Base-by-base conservation (phyloP, 352 stramenopile genomes). In the Chrysophaeum taylorii region DNA sequence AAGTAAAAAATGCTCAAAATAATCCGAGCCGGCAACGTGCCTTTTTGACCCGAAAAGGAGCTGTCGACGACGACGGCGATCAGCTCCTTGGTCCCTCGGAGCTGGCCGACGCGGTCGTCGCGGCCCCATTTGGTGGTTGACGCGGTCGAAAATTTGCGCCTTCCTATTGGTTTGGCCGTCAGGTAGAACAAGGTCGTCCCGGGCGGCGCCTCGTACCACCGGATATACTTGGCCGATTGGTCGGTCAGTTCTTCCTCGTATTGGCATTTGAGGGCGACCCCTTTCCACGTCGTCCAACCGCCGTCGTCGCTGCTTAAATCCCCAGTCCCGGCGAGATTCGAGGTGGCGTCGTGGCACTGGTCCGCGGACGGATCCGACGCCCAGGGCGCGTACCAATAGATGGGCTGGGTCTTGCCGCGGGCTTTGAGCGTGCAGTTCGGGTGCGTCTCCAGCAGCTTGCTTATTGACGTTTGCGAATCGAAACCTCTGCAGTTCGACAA, bases 401-500 rank as follows among this genome's bases (percentile, higher is more conserved):
- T 62, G 50, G 50, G 50, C n/a, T 25, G 27, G 50, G 50, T 62
- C 25, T 2, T 12, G 7, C 27, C 38, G 1, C 7, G 4, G n/a
- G 50, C 5, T 9, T 38, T 2, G n/a, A 66, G 79, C 14, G 81
- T 81, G 78, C 94, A 98, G 71, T 93, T 89, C 35, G 92, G 92
- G 75, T 98, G 89, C 25, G 88, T 87, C 73, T 98, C 92, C 0
- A 97, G 68, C 68, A 98, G 81, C 76, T 96, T 96, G 39, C 85
- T 83, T 53, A 97, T 82, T 64, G 81, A 89, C 64, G 97, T 89
- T 70, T 96, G 86, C 39, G 85, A 95, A 68, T 96, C 94, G 76
- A 93, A 97, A 7, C 89, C 92, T 21, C 90, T 81, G 69, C 92
- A 98, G 39, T 91, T 94, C n/a, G 88, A 96, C 50, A 98, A 95